Evolutionary conservation across 257 asterid genomes (phyloP), one percentile per base, ranked within the genome.

Genomic region (Pogostemon cablin): DNA sequence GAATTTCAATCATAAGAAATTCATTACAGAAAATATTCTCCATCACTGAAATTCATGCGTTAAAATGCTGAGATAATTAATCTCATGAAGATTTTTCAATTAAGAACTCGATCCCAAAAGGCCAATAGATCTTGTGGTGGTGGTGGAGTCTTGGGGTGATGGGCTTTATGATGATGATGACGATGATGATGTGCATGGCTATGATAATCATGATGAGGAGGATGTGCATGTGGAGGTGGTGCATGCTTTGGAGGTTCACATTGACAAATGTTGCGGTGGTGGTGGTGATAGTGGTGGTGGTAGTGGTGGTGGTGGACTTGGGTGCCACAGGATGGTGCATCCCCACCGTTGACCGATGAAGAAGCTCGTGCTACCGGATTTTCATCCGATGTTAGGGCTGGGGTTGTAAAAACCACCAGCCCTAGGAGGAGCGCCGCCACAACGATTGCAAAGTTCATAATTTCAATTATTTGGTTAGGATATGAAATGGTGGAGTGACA

Each of bases 371-470:
- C 32, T 1, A 25, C 32, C 32, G 56, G 5, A 1, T 50, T 50
- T 50, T 50, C 32, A n/a, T 50, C 9, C 2, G 56, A 20, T 1
- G 55, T 48, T 4, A 48, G 55, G 55, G 56, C 32, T 4, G 56
- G 56, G 56, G 56, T 50, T 20, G 34, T n/a, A 0, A 50, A 32
- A 50, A 12, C 32, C 56, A 12, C 32, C 56, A 50, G 56, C 8
- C 7, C 20, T 2, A 48, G 55, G 55, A 48, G 55, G 55, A 48
- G 55, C 55, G 56, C 56, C 32, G 56, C 56, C 56, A 12, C 56
- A 12, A 50, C 6, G 9, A 6, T 50, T 50, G 56, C 8, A 8
- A 50, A n/a, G 56, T 50, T 50, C 56, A 50, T 50, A 50, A n/a
- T 20, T 50, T 50, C 56, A 50, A n/a, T 50, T 50, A 11, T 3